Evolutionary conservation across 768 basidiomycete genomes (phyloP).

Genomic region (Cystofilobasidium macerans): DNA sequence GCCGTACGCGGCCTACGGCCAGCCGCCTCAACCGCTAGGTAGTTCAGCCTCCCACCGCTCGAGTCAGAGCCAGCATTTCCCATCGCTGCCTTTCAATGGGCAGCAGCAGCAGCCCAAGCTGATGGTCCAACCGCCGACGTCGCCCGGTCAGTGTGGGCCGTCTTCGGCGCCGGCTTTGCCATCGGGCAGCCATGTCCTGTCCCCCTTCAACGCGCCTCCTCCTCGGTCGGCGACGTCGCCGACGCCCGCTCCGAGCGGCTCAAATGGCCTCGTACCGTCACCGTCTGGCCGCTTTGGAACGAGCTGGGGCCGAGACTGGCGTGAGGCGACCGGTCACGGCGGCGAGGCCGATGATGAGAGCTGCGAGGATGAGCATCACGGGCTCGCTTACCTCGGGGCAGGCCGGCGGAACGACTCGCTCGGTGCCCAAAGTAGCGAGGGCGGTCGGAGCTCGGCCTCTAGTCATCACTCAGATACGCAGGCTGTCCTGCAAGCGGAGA

Average conservation of each 20-base stretch:
- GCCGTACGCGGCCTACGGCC: neutral
- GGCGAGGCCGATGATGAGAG: slow-evolving; percentile 5
- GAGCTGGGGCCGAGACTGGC: neutral
- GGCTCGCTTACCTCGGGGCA: slow-evolving; percentile 15
- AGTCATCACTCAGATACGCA: slow-evolving; percentile 9
- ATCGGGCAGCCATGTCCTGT: neutral
- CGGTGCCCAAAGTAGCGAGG: slow-evolving; percentile 9
- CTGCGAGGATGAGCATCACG: slow-evolving; percentile 13
- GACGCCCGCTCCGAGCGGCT: neutral
- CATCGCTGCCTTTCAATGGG: neutral
- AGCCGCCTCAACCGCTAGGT: neutral
- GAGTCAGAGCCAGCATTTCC: neutral
- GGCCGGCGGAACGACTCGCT: slow-evolving; percentile 1
- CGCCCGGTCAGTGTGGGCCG: slow-evolving; percentile 10
- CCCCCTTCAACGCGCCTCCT: slow-evolving; percentile 3
- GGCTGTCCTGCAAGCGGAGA: neutral
- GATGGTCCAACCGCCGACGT: slow-evolving; percentile 4
- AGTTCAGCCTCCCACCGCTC: neutral
- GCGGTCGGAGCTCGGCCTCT: neutral
- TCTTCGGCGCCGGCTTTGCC: slow-evolving; percentile 10
- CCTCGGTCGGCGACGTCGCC: slow-evolving; percentile 19
- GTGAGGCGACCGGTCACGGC: neutral
- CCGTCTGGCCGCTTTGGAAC: neutral
- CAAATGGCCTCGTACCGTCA: neutral
- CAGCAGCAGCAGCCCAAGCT: slow-evolving; percentile 11